Evolutionary conservation across 208 protist genomes (phyloP).

Genomic region (Crithidia sp.): DNA sequence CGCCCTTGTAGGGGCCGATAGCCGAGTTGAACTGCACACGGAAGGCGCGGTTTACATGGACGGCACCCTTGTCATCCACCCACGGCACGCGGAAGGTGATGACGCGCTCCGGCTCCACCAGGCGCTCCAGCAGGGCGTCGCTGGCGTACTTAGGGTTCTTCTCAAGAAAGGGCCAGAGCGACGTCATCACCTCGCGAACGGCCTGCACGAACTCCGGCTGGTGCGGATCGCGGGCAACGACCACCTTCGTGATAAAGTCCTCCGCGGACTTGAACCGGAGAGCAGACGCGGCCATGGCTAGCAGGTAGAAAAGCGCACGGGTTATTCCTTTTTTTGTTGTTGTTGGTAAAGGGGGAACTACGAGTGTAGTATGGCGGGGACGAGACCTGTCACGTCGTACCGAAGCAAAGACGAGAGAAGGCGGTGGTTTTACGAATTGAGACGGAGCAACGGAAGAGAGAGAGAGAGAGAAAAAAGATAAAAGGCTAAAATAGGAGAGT

Average conservation of each 20-base stretch:
- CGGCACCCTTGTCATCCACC: constrained; percentile 87
- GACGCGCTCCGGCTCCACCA: constrained; percentile 92
- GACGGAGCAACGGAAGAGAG: constrained; percentile 2
- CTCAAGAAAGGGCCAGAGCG: constrained; percentile 84
- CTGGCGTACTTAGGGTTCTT: constrained; percentile 79
- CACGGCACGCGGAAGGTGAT: constrained; percentile 94
- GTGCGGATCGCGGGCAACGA: constrained; percentile 65
- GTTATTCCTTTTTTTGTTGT: background rate
- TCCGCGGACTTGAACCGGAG: constrained; percentile 48
- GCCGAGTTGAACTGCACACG: constrained; percentile 94
- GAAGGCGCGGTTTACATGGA: constrained; percentile 91
- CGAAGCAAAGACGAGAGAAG: background rate
- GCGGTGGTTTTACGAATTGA: background rate
- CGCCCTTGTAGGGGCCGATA: constrained; percentile 96
- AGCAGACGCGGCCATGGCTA: constrained; percentile 12
- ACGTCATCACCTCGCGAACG: constrained; percentile 87
- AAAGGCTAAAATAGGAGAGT: background rate
- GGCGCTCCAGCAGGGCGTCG: constrained; percentile 67
- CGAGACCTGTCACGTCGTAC: background rate
- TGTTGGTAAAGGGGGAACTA: background rate
- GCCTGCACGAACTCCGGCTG: constrained; percentile 92
- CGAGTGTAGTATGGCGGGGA: background rate
- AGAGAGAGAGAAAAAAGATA: constrained; percentile 3
- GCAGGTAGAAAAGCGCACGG: background rate
- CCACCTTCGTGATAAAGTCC: constrained; percentile 62